Evolutionary conservation across 108 stramenopile species (phyloP).

Genomic region (Fistulifera pelliculosa): DNA sequence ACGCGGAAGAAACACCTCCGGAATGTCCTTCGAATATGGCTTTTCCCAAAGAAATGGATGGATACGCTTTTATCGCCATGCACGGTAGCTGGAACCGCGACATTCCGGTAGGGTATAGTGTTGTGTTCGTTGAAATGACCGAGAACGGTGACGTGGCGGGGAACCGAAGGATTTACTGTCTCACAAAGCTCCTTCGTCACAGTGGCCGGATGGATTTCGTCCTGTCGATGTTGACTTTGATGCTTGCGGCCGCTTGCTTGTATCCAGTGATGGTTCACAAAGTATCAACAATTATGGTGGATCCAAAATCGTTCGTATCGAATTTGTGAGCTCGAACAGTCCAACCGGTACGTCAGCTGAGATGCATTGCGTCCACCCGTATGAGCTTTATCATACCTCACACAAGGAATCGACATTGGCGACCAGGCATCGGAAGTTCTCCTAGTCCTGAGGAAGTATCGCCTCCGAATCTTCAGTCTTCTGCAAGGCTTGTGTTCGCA

Average conservation of each 20-base stretch:
- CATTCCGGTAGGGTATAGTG: conserved; percentile 69
- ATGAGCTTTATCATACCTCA: too few species aligned
- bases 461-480: too few species aligned
- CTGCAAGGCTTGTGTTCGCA: too few species aligned
- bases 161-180: conserved; percentile 44
- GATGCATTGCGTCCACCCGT: too few species aligned
- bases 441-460: too few species aligned
- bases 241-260: conserved; percentile 51
- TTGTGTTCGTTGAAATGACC: conserved; percentile 57
- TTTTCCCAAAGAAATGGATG: conserved; percentile 50
- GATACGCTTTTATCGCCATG: conserved; percentile 62
- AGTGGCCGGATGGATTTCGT: conserved; percentile 48
- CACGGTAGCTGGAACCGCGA: conserved; percentile 76
- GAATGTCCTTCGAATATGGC: conserved; percentile 6
- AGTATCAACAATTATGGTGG: conserved; percentile 6
- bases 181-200: conserved; percentile 35
- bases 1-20: conserved; percentile 18
- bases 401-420: too few species aligned
- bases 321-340: not conserved
- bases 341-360: too few species aligned
- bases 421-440: too few species aligned
- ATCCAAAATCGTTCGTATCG: conserved; percentile 24
- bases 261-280: conserved; percentile 53
- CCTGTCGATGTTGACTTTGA: conserved; percentile 75
- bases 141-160: conserved; percentile 27